A percentile compares a stretch with the other conserved stretches of the same genome.
These are phyloP conservation scores for Mucor plumbeus DNA, from an alignment of 371 early-diverging fungal genomes.

Conservation along the genomic window DNA sequence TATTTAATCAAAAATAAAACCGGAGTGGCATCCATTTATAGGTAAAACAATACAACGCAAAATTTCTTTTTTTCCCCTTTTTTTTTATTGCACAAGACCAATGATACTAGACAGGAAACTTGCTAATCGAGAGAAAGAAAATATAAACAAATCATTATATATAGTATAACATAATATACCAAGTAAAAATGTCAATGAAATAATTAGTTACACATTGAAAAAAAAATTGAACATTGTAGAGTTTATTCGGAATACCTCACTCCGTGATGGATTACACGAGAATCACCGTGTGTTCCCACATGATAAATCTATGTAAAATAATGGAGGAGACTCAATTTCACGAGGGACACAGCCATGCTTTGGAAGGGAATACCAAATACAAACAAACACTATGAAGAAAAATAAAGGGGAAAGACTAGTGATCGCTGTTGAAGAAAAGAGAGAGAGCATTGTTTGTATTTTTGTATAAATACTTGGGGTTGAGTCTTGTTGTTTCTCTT, in stretches of 20 bases:
- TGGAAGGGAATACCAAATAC: neutral
- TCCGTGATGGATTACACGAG: constrained; percentile 13
- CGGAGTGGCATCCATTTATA: neutral
- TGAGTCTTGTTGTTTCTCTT: neutral
- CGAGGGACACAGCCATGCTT: constrained; percentile 16
- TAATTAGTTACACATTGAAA: neutral
- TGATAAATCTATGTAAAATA: constrained; percentile 13
- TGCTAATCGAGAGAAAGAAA: neutral
- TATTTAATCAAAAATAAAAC: neutral
- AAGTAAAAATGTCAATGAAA: neutral
- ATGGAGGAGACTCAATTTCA: constrained; percentile 12
- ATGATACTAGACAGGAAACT: neutral
- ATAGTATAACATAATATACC: no score
- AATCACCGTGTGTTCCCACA: constrained; percentile 19
- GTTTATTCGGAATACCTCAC: constrained; percentile 9
- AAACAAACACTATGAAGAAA: constrained; percentile 5
- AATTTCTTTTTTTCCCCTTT: neutral
- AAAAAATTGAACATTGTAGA: neutral
- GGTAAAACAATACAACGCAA: neutral
- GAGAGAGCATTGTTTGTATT: neutral
- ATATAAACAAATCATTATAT: neutral
- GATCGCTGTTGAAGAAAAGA: neutral
- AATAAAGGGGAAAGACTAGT: neutral
- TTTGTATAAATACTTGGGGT: neutral
- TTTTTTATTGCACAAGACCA: neutral